A percentile compares a stretch with the other conserved stretches of the same genome.
Evolutionary conservation across 116 monocot genomes (phyloP).

Genomic region (Papilionanthe hybrid): DNA sequence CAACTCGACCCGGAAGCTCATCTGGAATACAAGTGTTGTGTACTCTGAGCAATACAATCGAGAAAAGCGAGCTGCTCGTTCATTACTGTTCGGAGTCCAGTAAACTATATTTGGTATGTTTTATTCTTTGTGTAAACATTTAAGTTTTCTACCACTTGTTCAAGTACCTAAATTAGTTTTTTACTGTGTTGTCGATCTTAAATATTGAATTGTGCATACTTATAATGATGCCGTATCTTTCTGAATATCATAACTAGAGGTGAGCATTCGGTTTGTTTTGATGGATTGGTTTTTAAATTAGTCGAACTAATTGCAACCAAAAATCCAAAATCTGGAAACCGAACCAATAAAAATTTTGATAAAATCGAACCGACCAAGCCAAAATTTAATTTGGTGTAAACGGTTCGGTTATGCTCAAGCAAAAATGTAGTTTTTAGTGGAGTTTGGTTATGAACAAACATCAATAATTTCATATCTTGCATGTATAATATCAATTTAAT

Average conservation of each 20-base stretch:
- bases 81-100: conserved; percentile 72
- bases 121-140: neutral
- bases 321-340: no score
- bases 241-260: neutral
- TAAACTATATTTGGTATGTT: conserved; percentile 82
- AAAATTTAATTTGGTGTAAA: no score
- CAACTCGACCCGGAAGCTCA: conserved; percentile 65
- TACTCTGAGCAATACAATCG: conserved; percentile 46
- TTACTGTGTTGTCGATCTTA: neutral
- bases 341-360: no score
- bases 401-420: no score
- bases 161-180: neutral
- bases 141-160: neutral
- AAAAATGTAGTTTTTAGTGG: no score
- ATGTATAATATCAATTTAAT: no score
- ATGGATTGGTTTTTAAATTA: no score
- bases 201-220: neutral
- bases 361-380: no score
- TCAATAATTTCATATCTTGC: no score
- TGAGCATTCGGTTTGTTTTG: no score
- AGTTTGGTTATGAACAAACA: no score
- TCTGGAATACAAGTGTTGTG: conserved; percentile 71
- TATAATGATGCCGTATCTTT: neutral
- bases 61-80: conserved; percentile 64
- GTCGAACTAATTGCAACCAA: no score